phyloP scores from a whole-genome alignment of 2,329 filamentous ascomycete species.

The Colletotrichum cuscutae region DNA sequence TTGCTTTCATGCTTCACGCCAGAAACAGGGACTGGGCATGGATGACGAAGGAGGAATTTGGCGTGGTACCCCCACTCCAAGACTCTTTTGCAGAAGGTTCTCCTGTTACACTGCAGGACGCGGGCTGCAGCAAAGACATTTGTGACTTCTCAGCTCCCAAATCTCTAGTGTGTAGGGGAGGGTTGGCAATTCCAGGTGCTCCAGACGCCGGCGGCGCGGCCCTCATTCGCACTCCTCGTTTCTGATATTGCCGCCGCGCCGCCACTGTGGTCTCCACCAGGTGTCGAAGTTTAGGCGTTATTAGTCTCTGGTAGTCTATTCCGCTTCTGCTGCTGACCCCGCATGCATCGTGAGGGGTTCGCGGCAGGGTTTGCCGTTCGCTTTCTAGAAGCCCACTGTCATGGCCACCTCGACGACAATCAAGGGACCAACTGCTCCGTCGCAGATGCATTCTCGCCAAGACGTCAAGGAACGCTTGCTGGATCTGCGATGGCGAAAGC shows the following conservation, averaged over 20 bases:
- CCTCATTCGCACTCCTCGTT: constrained; percentile 16
- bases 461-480: constrained; percentile 2
- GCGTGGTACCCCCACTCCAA: constrained; percentile 22
- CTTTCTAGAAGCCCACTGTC: constrained; percentile 16
- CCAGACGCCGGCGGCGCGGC: constrained; percentile 32
- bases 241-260: constrained; percentile 8
- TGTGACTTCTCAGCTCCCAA: constrained; percentile 8
- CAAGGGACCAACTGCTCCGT: background rate
- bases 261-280: background rate
- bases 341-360: constrained; percentile 14
- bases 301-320: background rate
- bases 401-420: background rate
- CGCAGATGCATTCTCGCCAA: constrained; percentile 3
- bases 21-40: constrained; percentile 14
- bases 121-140: constrained; percentile 22
- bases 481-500: constrained; percentile 20
- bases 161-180: constrained; percentile 8
- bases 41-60: constrained; percentile 26
- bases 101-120: constrained; percentile 27
- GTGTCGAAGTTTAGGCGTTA: background rate
- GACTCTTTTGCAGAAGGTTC: background rate
- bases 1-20: constrained; percentile 17
- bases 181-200: background rate
- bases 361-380: constrained; percentile 20
- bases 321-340: constrained; percentile 13